Conservation (phyloP, 163 green algal species). For the Chlorella variabilis region DNA sequence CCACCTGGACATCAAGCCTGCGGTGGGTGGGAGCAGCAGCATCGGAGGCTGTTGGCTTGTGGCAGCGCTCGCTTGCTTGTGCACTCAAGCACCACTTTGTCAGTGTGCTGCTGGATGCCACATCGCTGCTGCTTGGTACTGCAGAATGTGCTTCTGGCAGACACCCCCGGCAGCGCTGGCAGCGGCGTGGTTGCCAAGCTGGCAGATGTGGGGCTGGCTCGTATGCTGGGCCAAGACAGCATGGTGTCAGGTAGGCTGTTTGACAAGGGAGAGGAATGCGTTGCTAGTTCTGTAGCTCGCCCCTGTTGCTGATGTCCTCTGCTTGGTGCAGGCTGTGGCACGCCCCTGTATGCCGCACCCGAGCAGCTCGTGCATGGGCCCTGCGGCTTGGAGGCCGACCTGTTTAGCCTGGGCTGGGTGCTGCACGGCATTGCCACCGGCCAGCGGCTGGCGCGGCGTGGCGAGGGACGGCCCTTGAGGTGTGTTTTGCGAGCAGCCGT, state of each 20-base stretch:
- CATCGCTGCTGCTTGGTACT: too few species aligned
- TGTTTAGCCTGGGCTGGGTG: constrained; percentile 5
- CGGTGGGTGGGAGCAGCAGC: background rate
- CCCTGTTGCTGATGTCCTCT: too few species aligned
- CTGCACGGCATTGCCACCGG: background rate
- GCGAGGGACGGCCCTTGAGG: background rate
- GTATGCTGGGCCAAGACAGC: background rate
- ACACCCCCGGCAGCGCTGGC: background rate
- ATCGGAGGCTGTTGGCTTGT: too few species aligned
- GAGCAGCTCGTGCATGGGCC: background rate
- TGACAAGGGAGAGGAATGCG: too few species aligned
- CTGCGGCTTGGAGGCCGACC: background rate
- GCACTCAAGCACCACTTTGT: too few species aligned
- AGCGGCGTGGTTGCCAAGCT: background rate
- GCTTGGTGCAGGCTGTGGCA: background rate
- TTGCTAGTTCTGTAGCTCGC: too few species aligned
- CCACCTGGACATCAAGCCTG: constrained; percentile 8
- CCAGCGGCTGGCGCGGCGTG: background rate
- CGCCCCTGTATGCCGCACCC: background rate
- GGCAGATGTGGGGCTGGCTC: background rate
- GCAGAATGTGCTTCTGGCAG: background rate
- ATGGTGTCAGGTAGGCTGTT: background rate
- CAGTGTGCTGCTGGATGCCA: too few species aligned
- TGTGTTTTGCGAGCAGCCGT: too few species aligned
- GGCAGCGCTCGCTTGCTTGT: too few species aligned